phyloP scores from a whole-genome alignment of 176 grass and related monocot species.

The Neostapfia colusana region DNA sequence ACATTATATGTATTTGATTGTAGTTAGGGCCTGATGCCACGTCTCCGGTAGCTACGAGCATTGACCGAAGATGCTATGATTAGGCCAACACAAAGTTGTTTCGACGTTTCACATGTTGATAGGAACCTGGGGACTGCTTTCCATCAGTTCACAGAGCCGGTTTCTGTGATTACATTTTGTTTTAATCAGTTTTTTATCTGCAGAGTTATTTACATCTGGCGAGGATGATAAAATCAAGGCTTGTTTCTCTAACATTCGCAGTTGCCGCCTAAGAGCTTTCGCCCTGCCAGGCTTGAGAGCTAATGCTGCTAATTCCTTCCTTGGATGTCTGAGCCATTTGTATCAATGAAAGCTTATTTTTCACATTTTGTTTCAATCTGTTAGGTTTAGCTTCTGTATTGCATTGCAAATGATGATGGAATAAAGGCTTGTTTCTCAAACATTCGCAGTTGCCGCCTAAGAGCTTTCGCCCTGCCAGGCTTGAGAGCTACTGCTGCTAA shows the following conservation, averaged over 20 bases:
- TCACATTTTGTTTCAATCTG: neutral
- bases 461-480: constrained; percentile 58
- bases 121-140: constrained; percentile 73
- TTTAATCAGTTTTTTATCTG: no score
- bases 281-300: constrained; percentile 56
- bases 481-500: constrained; percentile 62
- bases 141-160: constrained; percentile 64
- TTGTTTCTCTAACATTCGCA: constrained; percentile 75
- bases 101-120: constrained; percentile 66
- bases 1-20: neutral
- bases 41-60: constrained; percentile 55
- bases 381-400: neutral
- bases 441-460: constrained; percentile 66
- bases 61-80: constrained; percentile 73
- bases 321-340: constrained; percentile 55
- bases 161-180: constrained; percentile 70
- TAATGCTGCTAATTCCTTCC: constrained; percentile 55
- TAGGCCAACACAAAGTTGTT: constrained; percentile 51
- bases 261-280: constrained; percentile 54
- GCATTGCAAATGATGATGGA: constrained; percentile 30
- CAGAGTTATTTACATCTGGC: no score
- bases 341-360: no score
- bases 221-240: constrained; percentile 43
- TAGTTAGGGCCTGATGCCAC: constrained; percentile 58
- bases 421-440: constrained; percentile 63